Conservation (phyloP, 2,329 filamentous ascomycete species). For the Hysterium pulicare region DNA sequence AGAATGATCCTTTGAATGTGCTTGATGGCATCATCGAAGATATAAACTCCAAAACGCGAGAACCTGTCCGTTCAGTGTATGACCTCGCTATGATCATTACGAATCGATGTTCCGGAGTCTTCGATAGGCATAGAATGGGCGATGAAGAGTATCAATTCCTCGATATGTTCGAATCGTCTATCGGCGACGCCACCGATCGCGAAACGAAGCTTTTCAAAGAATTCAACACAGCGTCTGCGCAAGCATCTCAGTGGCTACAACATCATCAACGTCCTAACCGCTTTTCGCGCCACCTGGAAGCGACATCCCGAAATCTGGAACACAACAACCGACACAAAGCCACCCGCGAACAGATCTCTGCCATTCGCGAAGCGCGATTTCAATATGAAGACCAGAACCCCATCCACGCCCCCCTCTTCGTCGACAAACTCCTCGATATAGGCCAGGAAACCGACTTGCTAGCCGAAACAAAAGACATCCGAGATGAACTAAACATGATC, state of each 20-base stretch:
- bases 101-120: conserved; percentile 57
- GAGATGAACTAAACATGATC: conserved; percentile 65
- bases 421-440: conserved; percentile 59
- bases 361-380: conserved; percentile 25
- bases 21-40: conserved; percentile 62
- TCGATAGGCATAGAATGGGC: conserved; percentile 56
- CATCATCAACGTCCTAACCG: conserved; percentile 44
- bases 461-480: conserved; percentile 64
- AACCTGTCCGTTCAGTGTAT: conserved; percentile 59
- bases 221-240: conserved; percentile 58
- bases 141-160: conserved; percentile 62
- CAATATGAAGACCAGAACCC: conserved; percentile 28
- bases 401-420: conserved; percentile 41
- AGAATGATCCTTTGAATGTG: conserved; percentile 61
- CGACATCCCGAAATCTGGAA: conserved; percentile 29
- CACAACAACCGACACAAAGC: conserved; percentile 11
- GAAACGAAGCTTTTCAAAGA: conserved; percentile 59
- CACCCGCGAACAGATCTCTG: conserved; percentile 10
- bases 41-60: conserved; percentile 61
- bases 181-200: conserved; percentile 48
- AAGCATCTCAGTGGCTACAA: conserved; percentile 55
- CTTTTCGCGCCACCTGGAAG: conserved; percentile 35
- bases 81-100: conserved; percentile 63
- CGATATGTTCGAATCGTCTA: conserved; percentile 65
- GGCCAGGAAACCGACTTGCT: conserved; percentile 59